Evolutionary conservation across 129 eudicot genomes (phyloP), one percentile per base, ranked within the genome.

Genomic region (Arctium lappa): DNA sequence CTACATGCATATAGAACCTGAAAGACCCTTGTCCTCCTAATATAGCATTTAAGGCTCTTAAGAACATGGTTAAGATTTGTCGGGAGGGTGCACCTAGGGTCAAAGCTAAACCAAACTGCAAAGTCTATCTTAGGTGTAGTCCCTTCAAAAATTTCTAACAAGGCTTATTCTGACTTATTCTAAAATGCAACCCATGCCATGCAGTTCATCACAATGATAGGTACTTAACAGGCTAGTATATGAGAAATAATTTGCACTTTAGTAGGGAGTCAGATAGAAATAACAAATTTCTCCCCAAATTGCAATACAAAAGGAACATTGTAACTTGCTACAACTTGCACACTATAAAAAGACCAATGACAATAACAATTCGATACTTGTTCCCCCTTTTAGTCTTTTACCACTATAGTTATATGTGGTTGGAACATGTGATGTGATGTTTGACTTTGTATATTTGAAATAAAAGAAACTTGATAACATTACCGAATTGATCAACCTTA

Each of bases 401-500:
- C 30, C 29, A 18, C 30, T 63, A 63, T 6, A 11, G 2, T 18
- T 8, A 16, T 63, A 78, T 6, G 62, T 63, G n/a, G 38, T 22
- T 63, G 69, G 29, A 13, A 16, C 40, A 62, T 66, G 69, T 5
- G 27, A 62, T 66, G 69, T 5, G 27, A 15, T 15, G 16, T 69
- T 66, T 33, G 34, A 62, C 74, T 33, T 56, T 82, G 62, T 22
- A 32, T 22, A 46, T 76, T 34, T 4, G 62, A 48, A 33, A 69
- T 34, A 3, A 10, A 69, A 56, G 72, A 15, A 56, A 7, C 75
- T 71, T 29, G 44, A 72, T 62, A 62, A 36, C 31, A 68, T 93
- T 91, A 95, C 98, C 98, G 89, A 83, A 85, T 95, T 87, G 82
- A 95, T 91, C 91, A 93, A 88, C 87, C 90, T 91, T 78, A 86